Percentiles rank a stretch among this genome's conserved stretches.
phyloP scores from a whole-genome alignment of 2,329 filamentous ascomycete genomes.

The Ophiocordyceps australis region DNA sequence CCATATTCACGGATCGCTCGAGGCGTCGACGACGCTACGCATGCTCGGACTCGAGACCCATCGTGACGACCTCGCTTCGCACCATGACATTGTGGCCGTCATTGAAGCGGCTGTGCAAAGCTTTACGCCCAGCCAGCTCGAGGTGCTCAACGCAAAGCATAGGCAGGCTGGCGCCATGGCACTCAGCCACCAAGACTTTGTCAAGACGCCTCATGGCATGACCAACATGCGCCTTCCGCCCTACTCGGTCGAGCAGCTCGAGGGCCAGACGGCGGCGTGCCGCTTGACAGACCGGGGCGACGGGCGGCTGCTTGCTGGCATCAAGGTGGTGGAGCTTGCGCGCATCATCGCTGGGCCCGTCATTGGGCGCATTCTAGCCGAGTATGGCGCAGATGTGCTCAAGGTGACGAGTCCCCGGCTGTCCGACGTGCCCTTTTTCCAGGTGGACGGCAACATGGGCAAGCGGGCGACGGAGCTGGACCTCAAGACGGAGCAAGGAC shows the following conservation, averaged over 20 bases:
- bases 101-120: conserved; percentile 41
- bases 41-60: conserved; percentile 52
- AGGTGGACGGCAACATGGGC: conserved; percentile 54
- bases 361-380: conserved; percentile 52
- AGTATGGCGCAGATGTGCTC: conserved; percentile 57
- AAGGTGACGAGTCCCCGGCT: conserved; percentile 51
- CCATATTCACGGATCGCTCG: conserved; percentile 58
- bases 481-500: conserved; percentile 34
- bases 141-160: conserved; percentile 33
- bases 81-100: conserved; percentile 35
- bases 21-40: conserved; percentile 48
- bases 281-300: conserved; percentile 12
- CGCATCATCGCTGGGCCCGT: conserved; percentile 62
- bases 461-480: conserved; percentile 50
- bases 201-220: conserved; percentile 29
- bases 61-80: conserved; percentile 40
- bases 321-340: conserved; percentile 59
- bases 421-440: conserved; percentile 55
- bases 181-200: conserved; percentile 40
- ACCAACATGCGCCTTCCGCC: conserved; percentile 20
- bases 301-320: conserved; percentile 28
- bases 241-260: conserved; percentile 30
- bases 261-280: conserved; percentile 26
- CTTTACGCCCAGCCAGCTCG: conserved; percentile 35
- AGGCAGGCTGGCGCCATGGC: conserved; percentile 42